Base-by-base conservation (phyloP, 805 yeast species). In the Candida maesae region DNA sequence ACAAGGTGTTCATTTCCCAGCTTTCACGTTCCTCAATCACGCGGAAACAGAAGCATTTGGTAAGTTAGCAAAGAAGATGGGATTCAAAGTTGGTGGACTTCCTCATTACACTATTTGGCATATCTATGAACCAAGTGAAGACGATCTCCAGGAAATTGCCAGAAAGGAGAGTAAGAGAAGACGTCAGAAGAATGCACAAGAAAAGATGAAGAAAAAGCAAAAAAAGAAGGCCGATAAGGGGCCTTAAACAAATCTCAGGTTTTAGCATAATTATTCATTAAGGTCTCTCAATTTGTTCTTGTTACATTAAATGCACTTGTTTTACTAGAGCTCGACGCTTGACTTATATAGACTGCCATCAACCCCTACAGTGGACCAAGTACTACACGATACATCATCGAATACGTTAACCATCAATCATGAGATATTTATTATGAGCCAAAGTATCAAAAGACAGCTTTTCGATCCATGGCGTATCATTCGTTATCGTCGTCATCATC, bases 101-200 rank as follows among this genome's bases (percentile, higher is more conserved):
- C 95, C 96, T 5, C 90, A 88, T 64, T 88, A 87, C 61, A 85
- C 90, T 0, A 68, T 87, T 32, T 87, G 95, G 95, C 96, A 87
- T 61, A 84, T 88, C 36, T 85, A 82, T 59, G 95, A 85, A 57
- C 95, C 95, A 13, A 82, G 90, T 65, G 90, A 82, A 60, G 91
- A 85, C 55, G 95, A 85, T 64, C 67, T 85, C 49, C 69, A 72
- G 50, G 78, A 79, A 51, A 84, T 85, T 39, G 83, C 87, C 3
- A 70, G 69, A 51, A 68, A 77, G 60, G 95, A 84, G 61, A 70
- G 89, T 51, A 74, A 73, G 52, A 78, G 74, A 61, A 73, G 86
- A 64, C 70, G 79, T 45, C 59, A 53, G 42, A 30, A 30, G 21
- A 39, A 27, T 19, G 47, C 44, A 16, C 42, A 41, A 23, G 15